Conservation (phyloP, 106 monocot species). For the Alisma plantagoaquatica region DNA sequence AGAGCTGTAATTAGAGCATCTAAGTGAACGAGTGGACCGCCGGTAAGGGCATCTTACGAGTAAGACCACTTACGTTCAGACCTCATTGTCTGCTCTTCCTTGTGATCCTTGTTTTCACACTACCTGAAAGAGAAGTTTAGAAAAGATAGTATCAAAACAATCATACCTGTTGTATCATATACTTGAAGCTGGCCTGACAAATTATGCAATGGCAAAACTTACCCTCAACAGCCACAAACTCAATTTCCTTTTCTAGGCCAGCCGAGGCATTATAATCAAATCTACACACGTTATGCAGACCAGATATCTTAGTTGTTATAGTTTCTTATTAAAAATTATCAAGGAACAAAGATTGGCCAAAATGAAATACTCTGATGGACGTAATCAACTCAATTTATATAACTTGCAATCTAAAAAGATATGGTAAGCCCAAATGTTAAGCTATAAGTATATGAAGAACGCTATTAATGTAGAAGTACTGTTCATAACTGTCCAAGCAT, state of each 20-base stretch:
- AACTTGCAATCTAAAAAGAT: not conserved
- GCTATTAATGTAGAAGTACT: not conserved
- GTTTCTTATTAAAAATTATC: not conserved
- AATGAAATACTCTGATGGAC: too few species aligned
- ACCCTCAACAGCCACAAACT: slow-evolving; percentile 73
- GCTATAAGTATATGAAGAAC: not conserved
- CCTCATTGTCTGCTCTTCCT: slow-evolving; percentile 24
- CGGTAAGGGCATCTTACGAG: too few species aligned
- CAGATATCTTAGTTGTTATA: not conserved
- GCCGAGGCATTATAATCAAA: slow-evolving; percentile 85
- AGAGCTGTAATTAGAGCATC: too few species aligned
- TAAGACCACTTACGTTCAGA: too few species aligned
- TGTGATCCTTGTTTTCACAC: slow-evolving; percentile 36
- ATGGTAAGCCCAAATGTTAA: too few species aligned
- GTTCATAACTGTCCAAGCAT: too few species aligned
- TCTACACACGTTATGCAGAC: slow-evolving; percentile 22
- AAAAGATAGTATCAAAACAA: not conserved
- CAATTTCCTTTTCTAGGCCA: slow-evolving; percentile 58
- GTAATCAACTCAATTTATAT: not conserved
- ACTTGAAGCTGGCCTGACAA: slow-evolving; percentile 11
- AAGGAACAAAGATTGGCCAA: slow-evolving; percentile 1
- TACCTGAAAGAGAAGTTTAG: slow-evolving; percentile 14
- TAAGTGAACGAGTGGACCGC: too few species aligned
- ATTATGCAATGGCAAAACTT: too few species aligned
- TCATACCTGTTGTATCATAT: too few species aligned